Conservation (phyloP, 2,329 filamentous ascomycete genomes). For the Sporothrix pseudoabietina region DNA sequence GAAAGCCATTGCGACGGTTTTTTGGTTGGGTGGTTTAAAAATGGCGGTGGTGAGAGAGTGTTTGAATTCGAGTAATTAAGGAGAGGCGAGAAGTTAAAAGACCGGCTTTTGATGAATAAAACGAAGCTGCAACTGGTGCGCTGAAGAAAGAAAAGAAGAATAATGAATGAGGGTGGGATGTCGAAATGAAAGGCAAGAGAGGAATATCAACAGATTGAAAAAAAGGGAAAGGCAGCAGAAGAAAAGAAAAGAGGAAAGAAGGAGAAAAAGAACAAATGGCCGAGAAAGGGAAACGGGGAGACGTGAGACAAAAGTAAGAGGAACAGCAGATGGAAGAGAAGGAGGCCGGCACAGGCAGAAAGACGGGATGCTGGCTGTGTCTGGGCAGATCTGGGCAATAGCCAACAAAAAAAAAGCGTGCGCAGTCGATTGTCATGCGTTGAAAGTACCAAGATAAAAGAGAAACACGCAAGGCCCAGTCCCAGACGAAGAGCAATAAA, state of each 20-base stretch:
- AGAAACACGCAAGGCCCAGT: constrained; percentile 21
- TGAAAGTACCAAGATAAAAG: constrained; percentile 23
- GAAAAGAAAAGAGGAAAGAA: constrained; percentile 23
- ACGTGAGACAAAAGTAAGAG: constrained; percentile 1
- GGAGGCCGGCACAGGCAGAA: background rate
- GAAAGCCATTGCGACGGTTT: constrained; percentile 43
- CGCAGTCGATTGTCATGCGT: constrained; percentile 21
- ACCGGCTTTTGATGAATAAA: constrained; percentile 26
- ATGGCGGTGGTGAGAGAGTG: constrained; percentile 22
- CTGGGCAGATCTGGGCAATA: background rate
- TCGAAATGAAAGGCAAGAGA: constrained; percentile 14
- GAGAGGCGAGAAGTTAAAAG: constrained; percentile 34
- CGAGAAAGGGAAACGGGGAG: constrained; percentile 24
- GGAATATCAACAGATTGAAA: constrained; percentile 21
- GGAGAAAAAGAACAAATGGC: constrained; percentile 24
- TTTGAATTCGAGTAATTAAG: background rate
- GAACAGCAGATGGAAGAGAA: constrained; percentile 13
- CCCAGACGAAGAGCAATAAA: background rate
- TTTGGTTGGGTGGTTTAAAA: constrained; percentile 2
- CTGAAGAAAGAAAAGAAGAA: constrained; percentile 36
- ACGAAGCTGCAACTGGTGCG: constrained; percentile 38
- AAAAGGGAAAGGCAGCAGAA: constrained; percentile 29
- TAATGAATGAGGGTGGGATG: constrained; percentile 33
- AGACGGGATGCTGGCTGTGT: constrained; percentile 19
- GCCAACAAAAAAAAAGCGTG: background rate